phyloP scores from a whole-genome alignment of 1,284 basidiomycete genomes.

The Quambalaria eucalypti region DNA sequence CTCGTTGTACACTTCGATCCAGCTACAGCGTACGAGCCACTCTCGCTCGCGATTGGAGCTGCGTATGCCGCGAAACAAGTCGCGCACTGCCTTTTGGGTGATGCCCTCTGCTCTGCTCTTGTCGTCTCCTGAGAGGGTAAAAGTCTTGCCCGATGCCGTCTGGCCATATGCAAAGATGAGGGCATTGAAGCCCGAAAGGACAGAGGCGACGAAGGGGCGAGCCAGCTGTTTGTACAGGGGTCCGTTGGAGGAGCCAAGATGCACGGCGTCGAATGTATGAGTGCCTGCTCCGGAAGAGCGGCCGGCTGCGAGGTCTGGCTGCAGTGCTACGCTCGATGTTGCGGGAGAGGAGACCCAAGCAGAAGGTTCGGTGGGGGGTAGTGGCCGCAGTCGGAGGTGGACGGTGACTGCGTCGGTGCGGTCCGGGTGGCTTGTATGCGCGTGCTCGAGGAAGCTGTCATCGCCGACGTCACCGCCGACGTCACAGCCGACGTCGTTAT shows the following conservation, averaged over 20 bases:
- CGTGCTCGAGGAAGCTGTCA: background rate
- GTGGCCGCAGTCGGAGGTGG: constrained; percentile 16
- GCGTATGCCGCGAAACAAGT: constrained; percentile 49
- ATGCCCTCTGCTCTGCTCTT: constrained; percentile 50
- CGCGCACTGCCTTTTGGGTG: constrained; percentile 32
- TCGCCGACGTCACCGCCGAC: constrained; percentile 12
- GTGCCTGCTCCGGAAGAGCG: constrained; percentile 12
- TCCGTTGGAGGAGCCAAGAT: constrained; percentile 73
- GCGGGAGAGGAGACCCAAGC: constrained; percentile 31
- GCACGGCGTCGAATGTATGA: constrained; percentile 57
- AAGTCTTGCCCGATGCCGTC: constrained; percentile 47
- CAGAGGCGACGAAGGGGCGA: constrained; percentile 62
- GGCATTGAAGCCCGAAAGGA: constrained; percentile 38
- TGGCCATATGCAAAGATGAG: constrained; percentile 43
- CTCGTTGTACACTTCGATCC: constrained; percentile 96
- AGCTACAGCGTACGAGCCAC: constrained; percentile 84
- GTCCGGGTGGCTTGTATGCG: background rate
- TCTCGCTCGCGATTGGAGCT: constrained; percentile 54
- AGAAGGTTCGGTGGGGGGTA: constrained; percentile 21
- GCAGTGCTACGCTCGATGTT: constrained; percentile 20
- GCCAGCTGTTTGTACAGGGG: constrained; percentile 75
- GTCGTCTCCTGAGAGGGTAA: constrained; percentile 29
- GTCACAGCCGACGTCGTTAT: background rate
- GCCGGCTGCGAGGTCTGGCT: constrained; percentile 14
- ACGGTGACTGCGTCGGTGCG: background rate